Conservation (phyloP, 2,329 filamentous ascomycete genomes). For the Anthostomella pinea region DNA sequence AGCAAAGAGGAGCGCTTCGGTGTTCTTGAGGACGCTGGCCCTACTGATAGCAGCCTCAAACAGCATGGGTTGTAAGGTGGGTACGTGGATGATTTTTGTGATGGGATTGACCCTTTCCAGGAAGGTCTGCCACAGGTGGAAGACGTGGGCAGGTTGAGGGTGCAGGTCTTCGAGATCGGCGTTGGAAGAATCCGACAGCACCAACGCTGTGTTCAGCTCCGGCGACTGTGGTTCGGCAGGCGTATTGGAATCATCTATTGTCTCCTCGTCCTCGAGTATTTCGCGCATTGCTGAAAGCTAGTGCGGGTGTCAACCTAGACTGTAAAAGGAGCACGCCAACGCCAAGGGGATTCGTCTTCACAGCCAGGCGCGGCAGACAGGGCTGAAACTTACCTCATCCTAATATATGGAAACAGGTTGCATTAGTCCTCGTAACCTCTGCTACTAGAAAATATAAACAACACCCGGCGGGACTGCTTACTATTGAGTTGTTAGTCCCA, state of each 20-base stretch:
- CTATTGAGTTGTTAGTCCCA: no score
- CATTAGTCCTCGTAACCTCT: no score
- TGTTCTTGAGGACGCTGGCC: constrained; percentile 51
- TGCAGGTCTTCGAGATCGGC: constrained; percentile 51
- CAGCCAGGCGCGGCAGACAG: no score
- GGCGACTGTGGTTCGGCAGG: constrained; percentile 47
- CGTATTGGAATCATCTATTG: constrained; percentile 39
- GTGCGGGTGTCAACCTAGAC: background rate
- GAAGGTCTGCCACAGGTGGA: constrained; percentile 72
- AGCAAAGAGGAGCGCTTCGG: constrained; percentile 61
- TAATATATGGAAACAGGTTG: no score
- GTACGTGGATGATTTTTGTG: constrained; percentile 60
- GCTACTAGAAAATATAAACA: no score
- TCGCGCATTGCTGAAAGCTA: constrained; percentile 58
- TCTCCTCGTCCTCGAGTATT: constrained; percentile 55
- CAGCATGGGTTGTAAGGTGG: constrained; percentile 63
- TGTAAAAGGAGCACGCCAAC: no score
- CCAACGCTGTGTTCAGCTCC: constrained; percentile 50
- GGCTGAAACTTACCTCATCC: constrained; percentile 47
- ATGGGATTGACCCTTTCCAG: constrained; percentile 70
- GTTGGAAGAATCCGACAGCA: constrained; percentile 43
- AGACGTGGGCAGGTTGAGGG: constrained; percentile 63
- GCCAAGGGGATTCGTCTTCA: no score
- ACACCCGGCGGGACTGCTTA: no score
- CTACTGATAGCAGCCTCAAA: constrained; percentile 60